phyloP scores from a whole-genome alignment of 2,329 filamentous ascomycete genomes.

The Davidsoniella eucalypti region DNA sequence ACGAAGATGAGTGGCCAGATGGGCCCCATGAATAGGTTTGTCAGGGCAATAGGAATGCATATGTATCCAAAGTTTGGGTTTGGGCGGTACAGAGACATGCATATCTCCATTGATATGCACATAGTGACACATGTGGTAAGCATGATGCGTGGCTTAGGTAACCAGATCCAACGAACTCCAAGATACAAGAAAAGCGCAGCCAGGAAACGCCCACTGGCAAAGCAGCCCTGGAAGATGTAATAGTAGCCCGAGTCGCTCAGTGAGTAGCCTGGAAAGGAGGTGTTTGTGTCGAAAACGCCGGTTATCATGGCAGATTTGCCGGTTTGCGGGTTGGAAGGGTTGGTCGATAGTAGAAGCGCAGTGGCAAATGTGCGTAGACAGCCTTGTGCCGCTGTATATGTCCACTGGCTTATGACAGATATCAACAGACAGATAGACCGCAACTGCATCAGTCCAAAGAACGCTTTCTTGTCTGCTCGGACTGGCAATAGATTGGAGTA shows the following conservation, averaged over 20 bases:
- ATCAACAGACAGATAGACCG: slow-evolving; percentile 45
- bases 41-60: slow-evolving; percentile 46
- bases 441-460: slow-evolving; percentile 32
- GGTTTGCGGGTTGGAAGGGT: slow-evolving; percentile 24
- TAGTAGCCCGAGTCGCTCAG: slow-evolving; percentile 48
- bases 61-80: slow-evolving; percentile 29
- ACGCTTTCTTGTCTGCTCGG: slow-evolving; percentile 30
- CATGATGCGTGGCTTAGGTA: slow-evolving; percentile 52
- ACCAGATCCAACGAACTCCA: slow-evolving; percentile 28
- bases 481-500: slow-evolving; percentile 32
- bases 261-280: slow-evolving; percentile 26
- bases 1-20: slow-evolving; percentile 72
- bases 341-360: slow-evolving; percentile 26
- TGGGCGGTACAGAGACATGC: slow-evolving; percentile 26
- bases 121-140: slow-evolving; percentile 39
- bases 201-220: slow-evolving; percentile 57
- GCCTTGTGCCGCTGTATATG: slow-evolving; percentile 62
- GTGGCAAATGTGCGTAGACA: slow-evolving; percentile 45
- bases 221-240: slow-evolving; percentile 54
- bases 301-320: slow-evolving; percentile 21
- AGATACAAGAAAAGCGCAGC: slow-evolving; percentile 48
- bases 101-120: not conserved
- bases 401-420: slow-evolving; percentile 61
- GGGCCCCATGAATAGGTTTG: slow-evolving; percentile 68
- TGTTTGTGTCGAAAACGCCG: slow-evolving; percentile 12